Base-by-base conservation (phyloP, 2,329 filamentous ascomycete genomes). In the Neofusicoccum sp. region DNA sequence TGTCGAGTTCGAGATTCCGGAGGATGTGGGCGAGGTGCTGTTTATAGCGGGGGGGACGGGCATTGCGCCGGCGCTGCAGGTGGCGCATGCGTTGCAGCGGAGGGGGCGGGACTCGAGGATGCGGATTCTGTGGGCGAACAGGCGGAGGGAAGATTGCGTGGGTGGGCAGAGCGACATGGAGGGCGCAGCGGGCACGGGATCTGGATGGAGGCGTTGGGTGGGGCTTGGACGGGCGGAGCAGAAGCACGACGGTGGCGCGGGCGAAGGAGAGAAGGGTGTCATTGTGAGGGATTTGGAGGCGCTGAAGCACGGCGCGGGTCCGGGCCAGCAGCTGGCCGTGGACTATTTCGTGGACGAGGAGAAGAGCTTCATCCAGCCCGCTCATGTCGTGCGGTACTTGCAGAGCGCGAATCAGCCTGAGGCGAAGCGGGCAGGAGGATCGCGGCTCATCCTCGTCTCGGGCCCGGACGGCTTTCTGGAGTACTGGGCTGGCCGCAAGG, bases 21-120 rank as follows among this genome's bases (percentile, higher is more conserved):
- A 70, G 20, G 74, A 82, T 60, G 79, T 84, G 28, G 73, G 77
- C 53, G 79, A 83, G 62, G 80, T 97, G 2, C 79, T 97, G 1
- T 96, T 98, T 69, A 78, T 98, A 24, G 95, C 93, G 1, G 95
- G 93, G 1, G 95, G 95, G 0, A 99, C 95, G 0, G 93, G 95
- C 1, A 89, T 99, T 67, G 92, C 91, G 14, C 91, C 93, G 0
- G 95, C 93, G 6, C 76, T 98, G 73, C 93, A 98, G 75, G 84
- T 89, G 41, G 90, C 87, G 1, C 78, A 86, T 63, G 84, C 85
- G 0, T 74, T 93, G 9, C 74, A 80, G 62, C 66, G 72, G 20
- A 64, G 73, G 65, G 70, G 77, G 61, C 8, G 24, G 16, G 34
- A 38, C 24, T 16, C 59, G 33, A 78, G 70, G 43, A 83, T 96